phyloP scores from a whole-genome alignment of 352 stramenopile species.

The Pythium scleroteichum region DNA sequence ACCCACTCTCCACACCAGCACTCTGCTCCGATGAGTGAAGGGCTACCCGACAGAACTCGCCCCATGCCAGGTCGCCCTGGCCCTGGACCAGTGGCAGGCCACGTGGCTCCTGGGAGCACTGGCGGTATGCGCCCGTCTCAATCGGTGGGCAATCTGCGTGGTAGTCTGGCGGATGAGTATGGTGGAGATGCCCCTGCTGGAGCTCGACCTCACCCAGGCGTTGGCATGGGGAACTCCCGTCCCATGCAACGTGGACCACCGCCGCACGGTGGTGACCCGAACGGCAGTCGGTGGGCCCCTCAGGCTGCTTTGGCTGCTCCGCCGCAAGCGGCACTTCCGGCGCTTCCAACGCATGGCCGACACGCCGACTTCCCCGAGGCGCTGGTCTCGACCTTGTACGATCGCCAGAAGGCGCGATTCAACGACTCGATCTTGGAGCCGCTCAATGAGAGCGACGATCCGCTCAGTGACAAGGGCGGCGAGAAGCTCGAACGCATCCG shows the following conservation, averaged over 20 bases:
- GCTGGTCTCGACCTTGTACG: conserved; percentile 65
- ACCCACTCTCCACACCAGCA: neutral
- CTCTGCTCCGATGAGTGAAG: neutral
- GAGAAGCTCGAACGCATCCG: conserved; percentile 65
- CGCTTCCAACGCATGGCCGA: conserved; percentile 45
- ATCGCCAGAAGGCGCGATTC: conserved; percentile 68
- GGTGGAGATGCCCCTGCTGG: neutral
- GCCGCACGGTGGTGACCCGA: conserved; percentile 1
- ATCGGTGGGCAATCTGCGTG: conserved; percentile 78
- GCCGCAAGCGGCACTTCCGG: neutral
- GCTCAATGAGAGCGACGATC: conserved; percentile 70
- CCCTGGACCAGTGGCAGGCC: neutral
- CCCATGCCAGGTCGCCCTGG: neutral
- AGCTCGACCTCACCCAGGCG: neutral
- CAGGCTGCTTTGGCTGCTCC: neutral
- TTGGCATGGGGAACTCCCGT: neutral
- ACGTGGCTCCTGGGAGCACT: conserved; percentile 2
- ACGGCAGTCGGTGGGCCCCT: neutral
- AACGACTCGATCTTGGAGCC: conserved; percentile 71
- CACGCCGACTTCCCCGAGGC: conserved; percentile 52
- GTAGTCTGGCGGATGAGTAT: conserved; percentile 55
- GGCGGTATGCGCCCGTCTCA: conserved; percentile 52
- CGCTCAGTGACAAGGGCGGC: conserved; percentile 70
- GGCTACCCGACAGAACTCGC: neutral
- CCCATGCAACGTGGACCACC: neutral